phyloP scores from a whole-genome alignment of 805 yeast genomes.

The Candida saitoana region DNA sequence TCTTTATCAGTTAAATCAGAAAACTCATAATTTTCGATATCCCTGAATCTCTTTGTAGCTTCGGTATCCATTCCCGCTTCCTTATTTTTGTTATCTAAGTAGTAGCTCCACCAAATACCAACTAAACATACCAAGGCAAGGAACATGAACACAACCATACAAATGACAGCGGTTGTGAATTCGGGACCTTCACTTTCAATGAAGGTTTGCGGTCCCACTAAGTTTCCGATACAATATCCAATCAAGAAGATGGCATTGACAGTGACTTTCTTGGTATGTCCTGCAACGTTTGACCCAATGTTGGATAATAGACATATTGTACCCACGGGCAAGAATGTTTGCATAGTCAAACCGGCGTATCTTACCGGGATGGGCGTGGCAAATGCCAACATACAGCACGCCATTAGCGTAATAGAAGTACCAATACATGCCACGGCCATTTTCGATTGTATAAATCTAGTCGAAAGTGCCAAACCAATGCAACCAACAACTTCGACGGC shows the following conservation, averaged over 20 bases:
- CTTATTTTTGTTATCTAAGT: conserved; percentile 34
- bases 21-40: conserved; percentile 40
- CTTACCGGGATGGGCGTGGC: conserved; percentile 23
- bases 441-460: conserved; percentile 23
- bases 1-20: conserved; percentile 53
- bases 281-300: conserved; percentile 49
- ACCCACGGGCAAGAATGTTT: conserved; percentile 26
- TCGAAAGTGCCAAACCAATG: conserved; percentile 23
- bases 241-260: conserved; percentile 43
- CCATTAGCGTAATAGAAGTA: conserved; percentile 19
- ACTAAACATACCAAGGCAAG: conserved; percentile 24
- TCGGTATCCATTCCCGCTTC: conserved; percentile 17
- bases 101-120: conserved; percentile 23
- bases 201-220: conserved; percentile 54
- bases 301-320: conserved; percentile 29
- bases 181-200: conserved; percentile 39
- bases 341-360: conserved; percentile 24
- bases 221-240: conserved; percentile 52
- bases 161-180: conserved; percentile 38
- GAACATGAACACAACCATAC: conserved; percentile 34
- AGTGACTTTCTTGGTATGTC: conserved; percentile 53
- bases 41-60: conserved; percentile 17
- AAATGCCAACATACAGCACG: conserved; percentile 41
- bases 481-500: conserved; percentile 43
- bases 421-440: conserved; percentile 23